Conservation (phyloP, 257 asterid genomes). For the Gentiana macrophylla region DNA sequence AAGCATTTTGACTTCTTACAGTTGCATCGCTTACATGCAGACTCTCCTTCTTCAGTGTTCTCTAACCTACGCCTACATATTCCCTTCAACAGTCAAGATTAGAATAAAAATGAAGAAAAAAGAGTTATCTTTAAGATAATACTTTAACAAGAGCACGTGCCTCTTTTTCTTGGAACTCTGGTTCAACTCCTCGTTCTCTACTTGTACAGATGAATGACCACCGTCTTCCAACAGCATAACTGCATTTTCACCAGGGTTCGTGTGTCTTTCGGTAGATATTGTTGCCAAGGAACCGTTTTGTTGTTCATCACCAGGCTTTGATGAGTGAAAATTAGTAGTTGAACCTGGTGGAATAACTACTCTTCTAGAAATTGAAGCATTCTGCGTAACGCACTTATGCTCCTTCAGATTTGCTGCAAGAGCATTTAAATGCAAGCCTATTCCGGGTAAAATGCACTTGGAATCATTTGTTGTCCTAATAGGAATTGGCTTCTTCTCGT, state of each 20-base stretch:
- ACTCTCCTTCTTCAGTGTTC: slow-evolving; percentile 40
- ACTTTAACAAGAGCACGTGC: slow-evolving; percentile 18
- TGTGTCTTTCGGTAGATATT: slow-evolving; percentile 29
- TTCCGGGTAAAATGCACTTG: slow-evolving; percentile 54
- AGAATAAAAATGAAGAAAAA: background rate
- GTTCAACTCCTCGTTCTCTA: slow-evolving; percentile 42
- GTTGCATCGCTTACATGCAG: slow-evolving; percentile 78
- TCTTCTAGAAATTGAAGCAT: slow-evolving; percentile 44
- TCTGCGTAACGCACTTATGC: slow-evolving; percentile 34
- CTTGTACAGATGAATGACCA: slow-evolving; percentile 24
- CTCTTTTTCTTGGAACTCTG: slow-evolving; percentile 92
- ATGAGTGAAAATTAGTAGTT: slow-evolving; percentile 31
- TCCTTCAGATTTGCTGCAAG: slow-evolving; percentile 66
- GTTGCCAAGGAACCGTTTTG: slow-evolving; percentile 18
- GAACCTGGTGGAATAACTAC: slow-evolving; percentile 41
- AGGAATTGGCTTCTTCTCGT: slow-evolving; percentile 23
- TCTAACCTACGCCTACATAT: slow-evolving; percentile 53
- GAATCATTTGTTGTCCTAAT: slow-evolving; percentile 26
- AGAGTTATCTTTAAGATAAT: background rate
- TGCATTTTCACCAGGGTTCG: slow-evolving; percentile 27
- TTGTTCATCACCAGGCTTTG: slow-evolving; percentile 28
- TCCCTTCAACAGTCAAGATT: slow-evolving; percentile 11
- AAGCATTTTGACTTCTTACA: slow-evolving; percentile 97
- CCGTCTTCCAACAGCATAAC: slow-evolving; percentile 35
- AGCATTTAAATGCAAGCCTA: slow-evolving; percentile 91